These are phyloP conservation scores for Stagonosporopsis chrysanthemi DNA, from an alignment of 2,329 filamentous ascomycete genomes.

Conservation along the genomic window DNA sequence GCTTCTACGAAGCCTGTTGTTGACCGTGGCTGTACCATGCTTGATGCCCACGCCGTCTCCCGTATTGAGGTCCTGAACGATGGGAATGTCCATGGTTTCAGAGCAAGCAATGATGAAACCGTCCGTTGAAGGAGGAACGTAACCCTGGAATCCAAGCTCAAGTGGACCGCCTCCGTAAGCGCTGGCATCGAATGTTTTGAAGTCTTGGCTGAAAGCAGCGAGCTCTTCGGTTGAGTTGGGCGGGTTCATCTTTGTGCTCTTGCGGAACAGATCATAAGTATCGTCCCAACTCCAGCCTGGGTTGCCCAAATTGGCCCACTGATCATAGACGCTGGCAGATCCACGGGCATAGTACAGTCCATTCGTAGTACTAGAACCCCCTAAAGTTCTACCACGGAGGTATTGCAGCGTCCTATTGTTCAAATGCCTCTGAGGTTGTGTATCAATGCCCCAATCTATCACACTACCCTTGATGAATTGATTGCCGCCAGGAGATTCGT, in stretches of 20 bases:
- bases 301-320: constrained; percentile 66
- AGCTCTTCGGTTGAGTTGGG: constrained; percentile 30
- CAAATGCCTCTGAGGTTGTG: constrained; percentile 33
- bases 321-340: constrained; percentile 52
- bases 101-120: constrained; percentile 39
- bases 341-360: constrained; percentile 46
- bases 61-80: constrained; percentile 45
- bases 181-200: constrained; percentile 38
- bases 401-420: constrained; percentile 34
- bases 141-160: constrained; percentile 41
- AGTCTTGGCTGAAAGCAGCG: constrained; percentile 36
- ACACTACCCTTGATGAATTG: constrained; percentile 38
- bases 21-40: constrained; percentile 39
- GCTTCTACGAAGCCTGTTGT: constrained; percentile 29
- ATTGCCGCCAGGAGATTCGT: constrained; percentile 38
- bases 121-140: constrained; percentile 37
- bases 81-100: constrained; percentile 39
- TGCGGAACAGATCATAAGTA: constrained; percentile 32
- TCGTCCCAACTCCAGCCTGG: constrained; percentile 59
- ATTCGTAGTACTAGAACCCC: constrained; percentile 47
- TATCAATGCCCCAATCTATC: constrained; percentile 42
- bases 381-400: constrained; percentile 36
- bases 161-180: constrained; percentile 39
- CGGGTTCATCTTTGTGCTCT: constrained; percentile 41
- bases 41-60: constrained; percentile 43